Percentiles rank a stretch among this genome's conserved stretches.
Conservation (phyloP, 176 grass and related monocot species). For the Elaeis guineensis region DNA sequence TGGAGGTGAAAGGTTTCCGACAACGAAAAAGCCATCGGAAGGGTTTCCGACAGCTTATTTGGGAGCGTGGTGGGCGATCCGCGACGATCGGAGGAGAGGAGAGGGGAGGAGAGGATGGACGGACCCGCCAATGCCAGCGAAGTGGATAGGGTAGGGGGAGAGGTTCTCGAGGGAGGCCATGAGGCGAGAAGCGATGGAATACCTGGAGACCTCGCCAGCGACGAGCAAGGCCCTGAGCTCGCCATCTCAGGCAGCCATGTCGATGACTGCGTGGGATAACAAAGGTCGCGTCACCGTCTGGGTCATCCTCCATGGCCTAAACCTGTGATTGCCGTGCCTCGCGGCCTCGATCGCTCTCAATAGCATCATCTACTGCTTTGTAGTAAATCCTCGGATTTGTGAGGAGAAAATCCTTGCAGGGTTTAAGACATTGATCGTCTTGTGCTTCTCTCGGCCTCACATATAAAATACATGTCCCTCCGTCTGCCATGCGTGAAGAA, state of each 20-base stretch:
- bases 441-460: too few relatives aligned
- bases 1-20: too few relatives aligned
- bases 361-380: too few relatives aligned
- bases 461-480: too few relatives aligned
- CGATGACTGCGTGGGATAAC: constrained; percentile 34
- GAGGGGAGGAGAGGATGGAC: not conserved
- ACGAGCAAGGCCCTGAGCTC: constrained; percentile 85
- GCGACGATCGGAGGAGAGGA: not conserved
- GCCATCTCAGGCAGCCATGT: constrained; percentile 60
- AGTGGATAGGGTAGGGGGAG: constrained; percentile 64
- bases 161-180: constrained; percentile 64
- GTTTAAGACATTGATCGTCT: too few relatives aligned
- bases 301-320: too few relatives aligned
- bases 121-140: constrained; percentile 79
- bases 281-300: not conserved
- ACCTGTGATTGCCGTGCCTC: too few relatives aligned
- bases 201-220: constrained; percentile 90
- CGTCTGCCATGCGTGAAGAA: too few relatives aligned
- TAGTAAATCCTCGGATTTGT: too few relatives aligned
- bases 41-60: too few relatives aligned
- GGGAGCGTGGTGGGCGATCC: not conserved
- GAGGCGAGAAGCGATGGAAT: constrained; percentile 71
- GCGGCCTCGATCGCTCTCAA: too few relatives aligned
- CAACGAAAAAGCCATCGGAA: not conserved
- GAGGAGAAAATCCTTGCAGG: too few relatives aligned